Evolutionary conservation across 495 filamentous ascomycete genomes (phyloP).

Genomic region (Penicillium steckii): DNA sequence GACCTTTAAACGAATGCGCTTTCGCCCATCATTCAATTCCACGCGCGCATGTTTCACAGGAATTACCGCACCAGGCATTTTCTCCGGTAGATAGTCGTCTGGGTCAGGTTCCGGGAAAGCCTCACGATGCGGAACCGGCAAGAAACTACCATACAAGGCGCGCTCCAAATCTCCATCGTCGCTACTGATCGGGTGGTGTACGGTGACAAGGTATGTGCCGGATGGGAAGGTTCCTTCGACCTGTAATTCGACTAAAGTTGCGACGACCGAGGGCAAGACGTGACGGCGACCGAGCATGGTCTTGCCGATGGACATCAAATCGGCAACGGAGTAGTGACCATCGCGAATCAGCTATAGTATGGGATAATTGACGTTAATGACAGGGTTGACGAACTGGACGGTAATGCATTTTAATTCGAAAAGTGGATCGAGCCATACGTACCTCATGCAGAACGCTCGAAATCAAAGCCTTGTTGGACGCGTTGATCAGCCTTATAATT

Average conservation of each 20-base stretch:
- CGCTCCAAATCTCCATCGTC: conserved; percentile 84
- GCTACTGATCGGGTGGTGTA: conserved; percentile 83
- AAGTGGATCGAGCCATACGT: conserved; percentile 16
- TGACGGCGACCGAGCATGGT: conserved; percentile 94
- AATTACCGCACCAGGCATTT: conserved; percentile 78
- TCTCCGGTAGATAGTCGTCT: conserved; percentile 59
- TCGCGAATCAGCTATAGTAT: conserved; percentile 80
- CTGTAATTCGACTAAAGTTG: conserved; percentile 77
- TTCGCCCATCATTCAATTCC: conserved; percentile 70
- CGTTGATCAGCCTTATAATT: not conserved
- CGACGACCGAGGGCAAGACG: conserved; percentile 78
- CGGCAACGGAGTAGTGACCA: conserved; percentile 87
- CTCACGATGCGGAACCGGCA: conserved; percentile 71
- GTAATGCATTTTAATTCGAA: not conserved
- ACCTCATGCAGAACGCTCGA: conserved; percentile 88
- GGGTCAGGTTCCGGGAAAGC: conserved; percentile 64
- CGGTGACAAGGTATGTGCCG: conserved; percentile 93
- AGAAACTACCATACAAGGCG: conserved; percentile 89
- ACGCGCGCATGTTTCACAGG: conserved; percentile 64
- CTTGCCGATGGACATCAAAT: conserved; percentile 88
- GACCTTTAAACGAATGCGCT: conserved; percentile 70
- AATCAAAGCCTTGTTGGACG: conserved; percentile 69
- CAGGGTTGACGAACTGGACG: not conserved
- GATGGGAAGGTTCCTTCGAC: conserved; percentile 91
- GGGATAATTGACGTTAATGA: not conserved